Evolutionary conservation across 768 basidiomycete genomes (phyloP), one percentile per base, ranked within the genome.

Genomic region (Dictyophora rubrovolvata): DNA sequence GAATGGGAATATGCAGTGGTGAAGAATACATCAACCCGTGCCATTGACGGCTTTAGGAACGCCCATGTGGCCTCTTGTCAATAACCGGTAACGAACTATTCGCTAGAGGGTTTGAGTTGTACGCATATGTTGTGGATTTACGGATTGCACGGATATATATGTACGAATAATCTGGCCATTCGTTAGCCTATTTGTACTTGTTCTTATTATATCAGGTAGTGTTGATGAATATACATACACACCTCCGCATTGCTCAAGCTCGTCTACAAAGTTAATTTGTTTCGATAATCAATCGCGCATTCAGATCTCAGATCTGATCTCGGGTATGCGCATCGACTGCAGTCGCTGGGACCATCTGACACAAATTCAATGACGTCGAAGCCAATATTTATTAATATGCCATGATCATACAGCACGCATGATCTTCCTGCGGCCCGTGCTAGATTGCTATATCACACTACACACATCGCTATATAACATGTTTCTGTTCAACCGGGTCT

Each of bases 1-100:
- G 90, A 93, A 69, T 73, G 78, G 59, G 69, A 71, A 18, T 93
- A 89, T 64, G 60, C 74, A 7, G 74, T 83, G 18, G 66, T 80
- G 56, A 75, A 72, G 63, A 65, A 74, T 61, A 66, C 67, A 1
- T 73, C 65, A 20, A 73, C 71, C 18, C 50, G 50, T 53, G 23
- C 28, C 12, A 18, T 57, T 23, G 22, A 48, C 21, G 21, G 47
- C 47, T n/a, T 3, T 48, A 48, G 6, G 47, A 2, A 21, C 2
- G n/a, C 2, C 47, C 21, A 48, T n/a, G n/a, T n/a, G 47, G 21
- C 2, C 9, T 48, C n/a, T 48, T n/a, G 47, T 48, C 28, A 7
- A 28, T 28, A 7, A 28, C 28, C 28, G 4, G 28, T 28, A 7
- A 28, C 28, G 28, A 28, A 28, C 7, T 28, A 28, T 28, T 28